A percentile compares a stretch with the other conserved stretches of the same genome.
These are phyloP conservation scores for Clarireedia hainanense DNA, from an alignment of 2,329 filamentous ascomycete species.

Conservation along the genomic window DNA sequence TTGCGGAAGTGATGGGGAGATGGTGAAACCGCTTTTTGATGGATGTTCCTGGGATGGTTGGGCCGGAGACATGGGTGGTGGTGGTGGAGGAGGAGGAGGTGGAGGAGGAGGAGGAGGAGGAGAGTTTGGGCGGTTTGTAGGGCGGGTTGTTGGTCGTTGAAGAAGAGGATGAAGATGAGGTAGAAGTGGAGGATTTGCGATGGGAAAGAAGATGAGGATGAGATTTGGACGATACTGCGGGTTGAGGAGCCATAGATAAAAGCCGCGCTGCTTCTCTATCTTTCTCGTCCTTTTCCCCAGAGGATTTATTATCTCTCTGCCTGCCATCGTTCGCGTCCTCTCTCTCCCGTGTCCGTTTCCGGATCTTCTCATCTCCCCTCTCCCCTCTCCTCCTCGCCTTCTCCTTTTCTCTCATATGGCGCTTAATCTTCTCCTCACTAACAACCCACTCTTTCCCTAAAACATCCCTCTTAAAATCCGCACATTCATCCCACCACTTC, in stretches of 20 bases:
- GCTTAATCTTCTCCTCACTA: constrained; percentile 32
- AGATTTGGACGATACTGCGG: background rate
- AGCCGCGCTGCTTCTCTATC: background rate
- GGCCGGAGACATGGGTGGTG: background rate
- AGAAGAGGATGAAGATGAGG: background rate
- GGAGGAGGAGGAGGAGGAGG: background rate
- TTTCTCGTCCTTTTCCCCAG: background rate
- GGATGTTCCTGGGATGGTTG: background rate
- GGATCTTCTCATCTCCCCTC: background rate
- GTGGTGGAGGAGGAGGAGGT: background rate
- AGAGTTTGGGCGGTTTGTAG: background rate
- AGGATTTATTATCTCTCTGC: background rate
- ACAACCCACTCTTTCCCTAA: constrained; percentile 49
- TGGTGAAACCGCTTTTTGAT: background rate
- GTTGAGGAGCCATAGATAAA: background rate
- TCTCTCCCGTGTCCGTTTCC: background rate
- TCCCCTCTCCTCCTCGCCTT: constrained; percentile 22
- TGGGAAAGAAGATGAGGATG: background rate
- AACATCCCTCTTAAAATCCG: constrained; percentile 41
- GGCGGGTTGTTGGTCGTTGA: background rate
- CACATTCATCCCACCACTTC: constrained; percentile 48
- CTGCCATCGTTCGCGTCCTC: background rate
- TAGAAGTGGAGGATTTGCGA: background rate
- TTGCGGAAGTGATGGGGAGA: too few species aligned
- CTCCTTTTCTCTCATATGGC: constrained; percentile 10